Evolutionary conservation across 2,329 filamentous ascomycete genomes (phyloP).

Genomic region (Calonectria ilicicola): DNA sequence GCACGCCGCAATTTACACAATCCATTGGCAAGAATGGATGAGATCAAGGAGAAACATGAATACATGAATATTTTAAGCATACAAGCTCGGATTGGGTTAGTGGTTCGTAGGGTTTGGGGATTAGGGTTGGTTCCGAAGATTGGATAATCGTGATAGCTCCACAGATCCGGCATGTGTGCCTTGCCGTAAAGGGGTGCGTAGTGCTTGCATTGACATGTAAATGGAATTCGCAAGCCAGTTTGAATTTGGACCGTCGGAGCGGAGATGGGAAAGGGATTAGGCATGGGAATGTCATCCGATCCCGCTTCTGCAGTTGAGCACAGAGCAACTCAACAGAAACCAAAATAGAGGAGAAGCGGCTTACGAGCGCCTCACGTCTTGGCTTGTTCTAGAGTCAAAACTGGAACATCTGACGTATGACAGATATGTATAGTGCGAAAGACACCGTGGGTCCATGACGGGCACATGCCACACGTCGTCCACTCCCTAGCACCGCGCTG

Average conservation of each 20-base stretch:
- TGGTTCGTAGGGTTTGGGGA: background rate
- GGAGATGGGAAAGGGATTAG: background rate
- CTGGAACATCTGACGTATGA: background rate
- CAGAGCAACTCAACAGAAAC: slow-evolving; percentile 7
- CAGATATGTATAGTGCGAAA: background rate
- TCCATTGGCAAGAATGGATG: background rate
- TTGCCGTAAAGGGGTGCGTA: background rate
- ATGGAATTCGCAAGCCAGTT: background rate
- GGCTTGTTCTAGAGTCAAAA: background rate
- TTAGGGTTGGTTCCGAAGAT: slow-evolving; percentile 5
- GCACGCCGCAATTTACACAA: background rate
- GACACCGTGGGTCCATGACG: background rate
- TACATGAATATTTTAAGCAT: background rate
- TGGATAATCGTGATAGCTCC: background rate
- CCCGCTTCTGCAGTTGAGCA: background rate
- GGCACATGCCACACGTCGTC: background rate
- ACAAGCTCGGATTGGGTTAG: background rate
- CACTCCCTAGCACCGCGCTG: background rate
- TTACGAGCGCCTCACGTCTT: background rate
- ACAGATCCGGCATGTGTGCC: background rate
- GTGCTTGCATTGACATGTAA: background rate
- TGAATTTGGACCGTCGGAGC: background rate
- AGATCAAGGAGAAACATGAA: background rate
- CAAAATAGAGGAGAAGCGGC: background rate
- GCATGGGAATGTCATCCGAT: slow-evolving; percentile 17